These are phyloP conservation scores for Trifolium fragiferum DNA, from an alignment of 306 rosid species.

Conservation along the genomic window DNA sequence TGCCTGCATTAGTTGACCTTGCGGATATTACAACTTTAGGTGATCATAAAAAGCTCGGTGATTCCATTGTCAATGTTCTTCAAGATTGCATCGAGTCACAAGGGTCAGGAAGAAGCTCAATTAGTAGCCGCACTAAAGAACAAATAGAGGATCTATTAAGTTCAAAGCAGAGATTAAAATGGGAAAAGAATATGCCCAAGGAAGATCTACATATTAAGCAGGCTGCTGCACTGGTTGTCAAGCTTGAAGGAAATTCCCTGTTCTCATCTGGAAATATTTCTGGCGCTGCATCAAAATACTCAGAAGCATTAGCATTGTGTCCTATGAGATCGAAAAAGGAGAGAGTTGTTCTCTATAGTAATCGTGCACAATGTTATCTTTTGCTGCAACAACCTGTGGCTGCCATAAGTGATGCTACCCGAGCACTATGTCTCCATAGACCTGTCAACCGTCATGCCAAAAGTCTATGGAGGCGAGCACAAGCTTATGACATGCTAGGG, in stretches of 20 bases:
- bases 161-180: slow-evolving; percentile 78
- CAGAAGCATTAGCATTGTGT: slow-evolving; percentile 94
- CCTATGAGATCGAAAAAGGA: slow-evolving; percentile 97
- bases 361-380: slow-evolving; percentile 95
- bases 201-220: slow-evolving; percentile 98
- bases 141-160: slow-evolving; percentile 82
- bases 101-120: slow-evolving; percentile 71
- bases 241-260: slow-evolving; percentile 97
- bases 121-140: slow-evolving; percentile 68
- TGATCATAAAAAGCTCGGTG: slow-evolving; percentile 92
- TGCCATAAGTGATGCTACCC: slow-evolving; percentile 97
- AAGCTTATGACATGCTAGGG: slow-evolving; percentile 98
- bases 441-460: slow-evolving; percentile 97
- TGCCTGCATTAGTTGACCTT: slow-evolving; percentile 88
- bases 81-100: slow-evolving; percentile 86
- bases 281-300: slow-evolving; percentile 92
- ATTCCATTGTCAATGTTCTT: slow-evolving; percentile 79
- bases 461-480: slow-evolving; percentile 99
- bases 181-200: slow-evolving; percentile 98
- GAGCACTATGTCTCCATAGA: slow-evolving; percentile 93
- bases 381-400: slow-evolving; percentile 90
- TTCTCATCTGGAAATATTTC: slow-evolving; percentile 95
- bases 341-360: slow-evolving; percentile 94
- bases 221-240: slow-evolving; percentile 96
- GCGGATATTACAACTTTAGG: slow-evolving; percentile 88